Percentiles rank a stretch among this genome's conserved stretches.
Evolutionary conservation across 2,329 filamentous ascomycete genomes (phyloP).

Genomic region (Aurifilum marmelostoma): DNA sequence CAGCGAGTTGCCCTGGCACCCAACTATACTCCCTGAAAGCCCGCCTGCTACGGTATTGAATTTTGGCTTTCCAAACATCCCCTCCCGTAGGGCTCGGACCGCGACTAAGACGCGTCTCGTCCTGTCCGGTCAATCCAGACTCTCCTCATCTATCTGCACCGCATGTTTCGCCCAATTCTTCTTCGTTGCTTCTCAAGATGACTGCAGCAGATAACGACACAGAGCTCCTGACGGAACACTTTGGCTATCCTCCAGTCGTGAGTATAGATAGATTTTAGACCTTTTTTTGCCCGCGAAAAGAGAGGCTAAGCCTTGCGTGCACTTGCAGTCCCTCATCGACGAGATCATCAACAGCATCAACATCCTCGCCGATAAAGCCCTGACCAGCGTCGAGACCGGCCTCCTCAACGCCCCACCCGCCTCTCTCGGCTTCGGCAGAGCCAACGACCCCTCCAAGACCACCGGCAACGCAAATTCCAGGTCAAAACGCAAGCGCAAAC

Average conservation of each 20-base stretch:
- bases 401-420: conserved; percentile 74
- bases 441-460: conserved; percentile 4
- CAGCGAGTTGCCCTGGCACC: background rate
- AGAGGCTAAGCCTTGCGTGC: too few relatives aligned
- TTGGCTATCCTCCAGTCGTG: conserved; percentile 91
- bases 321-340: conserved; percentile 84
- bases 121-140: background rate
- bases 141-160: background rate
- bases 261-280: conserved; percentile 43
- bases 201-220: conserved; percentile 50
- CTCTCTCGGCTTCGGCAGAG: conserved; percentile 74
- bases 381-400: conserved; percentile 84
- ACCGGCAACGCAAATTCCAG: conserved; percentile 38
- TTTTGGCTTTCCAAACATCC: conserved; percentile 13
- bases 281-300: too few relatives aligned
- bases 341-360: conserved; percentile 98
- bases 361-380: conserved; percentile 85
- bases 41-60: background rate
- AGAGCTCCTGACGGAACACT: conserved; percentile 88
- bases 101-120: conserved; percentile 25
- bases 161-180: background rate
- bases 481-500: conserved; percentile 25
- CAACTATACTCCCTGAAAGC: background rate
- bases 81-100: background rate
- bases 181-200: conserved; percentile 30